Conservation (phyloP, 805 yeast genomes). For the Debaryomyces maramus region DNA sequence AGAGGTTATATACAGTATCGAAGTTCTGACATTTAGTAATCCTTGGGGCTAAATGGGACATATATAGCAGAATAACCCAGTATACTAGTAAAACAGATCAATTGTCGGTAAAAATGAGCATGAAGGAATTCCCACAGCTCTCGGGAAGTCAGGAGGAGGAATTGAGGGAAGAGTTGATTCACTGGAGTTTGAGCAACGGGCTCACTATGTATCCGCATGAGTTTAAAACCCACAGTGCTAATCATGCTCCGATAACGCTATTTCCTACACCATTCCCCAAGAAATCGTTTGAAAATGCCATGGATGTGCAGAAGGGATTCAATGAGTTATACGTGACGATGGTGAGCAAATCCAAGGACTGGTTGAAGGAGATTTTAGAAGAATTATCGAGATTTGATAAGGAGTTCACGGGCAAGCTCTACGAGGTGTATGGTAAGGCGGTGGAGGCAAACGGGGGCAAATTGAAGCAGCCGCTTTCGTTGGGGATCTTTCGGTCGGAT, state of each 20-base stretch:
- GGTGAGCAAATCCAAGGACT: slow-evolving; percentile 50
- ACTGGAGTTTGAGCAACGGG: slow-evolving; percentile 81
- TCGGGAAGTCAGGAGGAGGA: slow-evolving; percentile 23
- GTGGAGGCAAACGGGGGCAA: slow-evolving; percentile 39
- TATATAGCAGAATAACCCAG: not conserved
- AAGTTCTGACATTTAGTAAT: not conserved
- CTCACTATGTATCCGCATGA: slow-evolving; percentile 75
- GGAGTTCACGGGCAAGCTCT: slow-evolving; percentile 81
- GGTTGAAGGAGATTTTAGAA: slow-evolving; percentile 60
- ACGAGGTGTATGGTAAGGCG: slow-evolving; percentile 57
- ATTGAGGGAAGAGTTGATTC: slow-evolving; percentile 52
- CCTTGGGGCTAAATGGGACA: not conserved
- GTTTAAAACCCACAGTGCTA: slow-evolving; percentile 43
- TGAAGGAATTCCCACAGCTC: slow-evolving; percentile 37
- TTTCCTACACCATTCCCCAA: slow-evolving; percentile 89
- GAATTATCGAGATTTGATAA: slow-evolving; percentile 59
- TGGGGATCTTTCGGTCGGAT: slow-evolving; percentile 89
- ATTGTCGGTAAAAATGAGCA: slow-evolving; percentile 3
- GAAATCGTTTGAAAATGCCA: slow-evolving; percentile 63
- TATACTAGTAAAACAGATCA: not conserved
- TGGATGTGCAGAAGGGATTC: slow-evolving; percentile 62
- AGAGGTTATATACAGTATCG: not conserved
- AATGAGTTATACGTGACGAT: slow-evolving; percentile 75
- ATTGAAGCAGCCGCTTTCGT: slow-evolving; percentile 61
- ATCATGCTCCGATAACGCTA: slow-evolving; percentile 82